Base-by-base conservation (phyloP, 2,329 filamentous ascomycete genomes). In the Fusarium penzigii region DNA sequence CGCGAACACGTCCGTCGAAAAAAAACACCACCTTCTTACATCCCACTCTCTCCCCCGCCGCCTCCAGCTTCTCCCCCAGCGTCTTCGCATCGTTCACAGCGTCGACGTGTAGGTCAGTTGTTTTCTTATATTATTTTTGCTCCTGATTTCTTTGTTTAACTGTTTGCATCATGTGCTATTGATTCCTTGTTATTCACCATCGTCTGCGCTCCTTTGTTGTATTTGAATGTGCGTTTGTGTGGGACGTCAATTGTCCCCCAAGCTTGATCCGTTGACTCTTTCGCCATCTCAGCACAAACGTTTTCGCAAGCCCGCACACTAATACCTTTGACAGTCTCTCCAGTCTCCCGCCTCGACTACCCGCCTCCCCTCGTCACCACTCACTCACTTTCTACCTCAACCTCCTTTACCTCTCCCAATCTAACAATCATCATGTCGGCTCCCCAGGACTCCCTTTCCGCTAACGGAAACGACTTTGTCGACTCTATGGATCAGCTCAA, bases 401-500 rank as follows among this genome's bases (percentile, higher is more conserved):
- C 45, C 51, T 45, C 48, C 50, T 9, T 42, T 56, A 46, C 57
- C 42, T 44, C 54, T 51, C 54, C 55, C 53, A 51, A 55, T 51
- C 53, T 57, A 53, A 39, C 58, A 52, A 36, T 51, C 51, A 64
- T 58, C 60, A 90, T 89, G 87, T 86, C 86, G 68, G 70, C 78
- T 53, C 69, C 79, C 62, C 86, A 89, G 69, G 83, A 87, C 58
- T 67, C 70, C 54, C 73, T 80, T 49, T 68, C 81, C 58, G 65
- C 80, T 66, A 85, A 82, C 65, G 85, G 85, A 64, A 82, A 82
- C 67, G 82, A 85, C 51, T 72, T 88, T 58, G 68, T 75, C 56
- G 84, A 89, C 49, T 72, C 76, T 54, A 75, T 89, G 71, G 84
- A 88, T 62, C 84, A 85, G 64, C 75, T 90, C 57, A 85, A 86